Evolutionary conservation across 2,329 filamentous ascomycete species (phyloP), one percentile per base, ranked within the genome.

Genomic region (Cordyceps fumosorosea): DNA sequence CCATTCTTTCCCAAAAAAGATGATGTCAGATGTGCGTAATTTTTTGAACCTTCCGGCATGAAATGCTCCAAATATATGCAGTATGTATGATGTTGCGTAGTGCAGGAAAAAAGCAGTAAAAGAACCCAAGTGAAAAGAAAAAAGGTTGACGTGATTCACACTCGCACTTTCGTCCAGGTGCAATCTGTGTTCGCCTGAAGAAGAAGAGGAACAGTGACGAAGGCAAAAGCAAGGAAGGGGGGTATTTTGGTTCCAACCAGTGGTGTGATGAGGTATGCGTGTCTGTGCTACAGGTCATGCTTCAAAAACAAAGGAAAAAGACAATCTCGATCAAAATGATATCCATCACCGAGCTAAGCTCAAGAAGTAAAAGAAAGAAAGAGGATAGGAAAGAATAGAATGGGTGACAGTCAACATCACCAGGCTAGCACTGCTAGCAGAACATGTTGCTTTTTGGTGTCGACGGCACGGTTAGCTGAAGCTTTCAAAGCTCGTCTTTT

Each of bases 401-500:
- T 52, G 57, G 44, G 29, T 40, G 54, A 44, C 50, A 53, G 47
- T 66, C 63, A 63, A 63, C 65, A 58, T 42, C 40, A 65, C 62
- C 20, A 16, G 3, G 51, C 58, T 48, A 60, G 58, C 50, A 14
- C 42, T 54, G 58, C 58, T 60, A 55, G 58, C 57, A 47, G 20
- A 26, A 48, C 37, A 16, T n/a, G n/a, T 29, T 47, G 18, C 8
- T 44, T 14, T 26, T 37, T 34, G 5, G 5, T 8, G 7, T 53
- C 12, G 3, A 42, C 20, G 32, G 40, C 42, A 37, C 20, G 56
- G 18, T 24, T 48, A 60, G 18, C 16, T 22, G 42, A 34, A 60
- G 58, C 58, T 77, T 63, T 81, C 78, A 67, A 78, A 73, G 69
- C 77, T 79, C 62, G 70, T 70, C 70, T 79, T 81, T 64, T 81